A percentile compares a stretch with the other conserved stretches of the same genome.
phyloP scores from a whole-genome alignment of 2,329 filamentous ascomycete genomes.

The Ascochyta rabiei region DNA sequence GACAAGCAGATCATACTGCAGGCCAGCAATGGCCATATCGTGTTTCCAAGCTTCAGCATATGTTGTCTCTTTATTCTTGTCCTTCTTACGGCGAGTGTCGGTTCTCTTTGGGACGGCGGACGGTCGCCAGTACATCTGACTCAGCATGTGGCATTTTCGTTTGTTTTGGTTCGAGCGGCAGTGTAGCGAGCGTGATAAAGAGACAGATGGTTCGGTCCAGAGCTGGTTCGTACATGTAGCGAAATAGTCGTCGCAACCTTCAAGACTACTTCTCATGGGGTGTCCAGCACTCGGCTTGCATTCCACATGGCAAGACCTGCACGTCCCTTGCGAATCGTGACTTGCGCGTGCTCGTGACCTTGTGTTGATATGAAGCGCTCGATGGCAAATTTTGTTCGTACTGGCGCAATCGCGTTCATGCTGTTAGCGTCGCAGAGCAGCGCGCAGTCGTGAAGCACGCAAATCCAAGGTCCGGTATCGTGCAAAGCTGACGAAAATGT shows the following conservation, averaged over 20 bases:
- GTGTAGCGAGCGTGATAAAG: conserved; percentile 9
- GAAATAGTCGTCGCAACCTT: conserved; percentile 1
- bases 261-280: background rate
- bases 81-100: background rate
- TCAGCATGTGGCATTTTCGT: conserved; percentile 14
- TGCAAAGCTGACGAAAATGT: conserved; percentile 7
- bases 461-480: conserved; percentile 3
- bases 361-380: background rate
- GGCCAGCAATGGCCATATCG: conserved; percentile 56
- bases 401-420: background rate
- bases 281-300: background rate
- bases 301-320: conserved; percentile 11
- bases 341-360: conserved; percentile 13
- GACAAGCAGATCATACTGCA: conserved; percentile 53
- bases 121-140: conserved; percentile 3
- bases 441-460: background rate
- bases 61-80: conserved; percentile 21
- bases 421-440: background rate
- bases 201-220: conserved; percentile 4
- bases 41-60: conserved; percentile 45
- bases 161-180: conserved; percentile 7
- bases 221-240: conserved; percentile 5
- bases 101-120: background rate
- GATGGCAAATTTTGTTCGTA: background rate
- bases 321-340: conserved; percentile 10